Evolutionary conservation across 805 yeast genomes (phyloP).

Genomic region (Lipomyces japonicus): DNA sequence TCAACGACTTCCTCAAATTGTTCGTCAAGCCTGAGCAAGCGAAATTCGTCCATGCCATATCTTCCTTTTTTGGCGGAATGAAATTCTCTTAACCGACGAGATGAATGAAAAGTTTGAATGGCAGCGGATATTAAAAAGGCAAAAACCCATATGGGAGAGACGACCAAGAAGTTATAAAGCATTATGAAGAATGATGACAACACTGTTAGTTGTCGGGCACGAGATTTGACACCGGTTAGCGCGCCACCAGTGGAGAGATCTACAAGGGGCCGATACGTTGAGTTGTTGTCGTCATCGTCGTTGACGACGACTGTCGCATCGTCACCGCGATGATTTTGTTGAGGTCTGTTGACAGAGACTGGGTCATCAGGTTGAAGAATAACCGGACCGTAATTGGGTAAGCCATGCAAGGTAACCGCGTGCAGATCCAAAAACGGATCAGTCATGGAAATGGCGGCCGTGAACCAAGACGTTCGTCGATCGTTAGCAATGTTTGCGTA

Average conservation of each 20-base stretch:
- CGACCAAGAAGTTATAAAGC: slow-evolving; percentile 44
- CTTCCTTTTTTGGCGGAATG: slow-evolving; percentile 26
- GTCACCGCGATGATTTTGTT: not conserved
- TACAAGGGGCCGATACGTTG: slow-evolving; percentile 11
- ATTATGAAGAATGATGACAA: slow-evolving; percentile 28
- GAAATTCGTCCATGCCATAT: slow-evolving; percentile 27
- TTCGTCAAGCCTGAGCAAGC: slow-evolving; percentile 45
- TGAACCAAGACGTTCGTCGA: slow-evolving; percentile 78
- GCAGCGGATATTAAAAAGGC: slow-evolving; percentile 50
- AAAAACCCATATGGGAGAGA: slow-evolving; percentile 62
- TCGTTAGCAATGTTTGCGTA: slow-evolving; percentile 80
- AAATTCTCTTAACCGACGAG: slow-evolving; percentile 39
- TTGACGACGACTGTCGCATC: not conserved
- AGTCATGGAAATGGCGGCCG: slow-evolving; percentile 60
- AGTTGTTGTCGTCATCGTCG: slow-evolving; percentile 2
- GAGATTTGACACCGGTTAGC: slow-evolving; percentile 6
- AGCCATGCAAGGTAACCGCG: slow-evolving; percentile 32
- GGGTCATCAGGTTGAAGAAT: slow-evolving; percentile 52
- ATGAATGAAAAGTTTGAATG: slow-evolving; percentile 43
- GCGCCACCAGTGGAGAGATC: slow-evolving; percentile 10
- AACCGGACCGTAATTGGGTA: slow-evolving; percentile 53
- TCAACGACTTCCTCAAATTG: slow-evolving; percentile 64
- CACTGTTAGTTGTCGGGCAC: slow-evolving; percentile 8
- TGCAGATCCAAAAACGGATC: slow-evolving; percentile 53
- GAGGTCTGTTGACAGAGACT: slow-evolving; percentile 31